phyloP scores from a whole-genome alignment of 2,329 filamentous ascomycete genomes.

The Colletotrichum musicola region DNA sequence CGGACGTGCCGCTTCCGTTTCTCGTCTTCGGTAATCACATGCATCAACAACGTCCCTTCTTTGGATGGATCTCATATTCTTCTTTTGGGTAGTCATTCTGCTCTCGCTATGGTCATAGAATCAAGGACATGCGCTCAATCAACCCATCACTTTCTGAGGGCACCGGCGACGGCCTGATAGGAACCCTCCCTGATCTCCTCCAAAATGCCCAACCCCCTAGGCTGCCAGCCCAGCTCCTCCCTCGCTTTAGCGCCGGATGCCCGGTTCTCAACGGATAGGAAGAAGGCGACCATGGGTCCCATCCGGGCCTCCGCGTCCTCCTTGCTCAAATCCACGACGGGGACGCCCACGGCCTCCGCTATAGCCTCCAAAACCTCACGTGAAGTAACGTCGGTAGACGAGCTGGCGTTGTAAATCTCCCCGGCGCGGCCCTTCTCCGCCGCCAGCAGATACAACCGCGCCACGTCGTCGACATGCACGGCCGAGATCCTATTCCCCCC shows the following conservation, averaged over 20 bases:
- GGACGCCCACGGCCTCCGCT: constrained; percentile 41
- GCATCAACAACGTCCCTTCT: too few species aligned
- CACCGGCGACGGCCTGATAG: constrained; percentile 40
- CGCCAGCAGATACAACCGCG: constrained; percentile 53
- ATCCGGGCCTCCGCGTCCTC: constrained; percentile 44
- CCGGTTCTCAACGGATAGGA: constrained; percentile 50
- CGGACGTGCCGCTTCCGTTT: too few species aligned
- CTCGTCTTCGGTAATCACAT: too few species aligned
- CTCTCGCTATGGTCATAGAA: too few species aligned
- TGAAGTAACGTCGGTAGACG: constrained; percentile 48
- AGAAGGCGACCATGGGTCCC: constrained; percentile 48
- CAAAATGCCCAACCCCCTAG: constrained; percentile 49
- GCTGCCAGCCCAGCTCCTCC: constrained; percentile 54
- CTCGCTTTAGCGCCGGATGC: constrained; percentile 52
- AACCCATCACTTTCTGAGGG: constrained; percentile 30
- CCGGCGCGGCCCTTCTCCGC: constrained; percentile 50
- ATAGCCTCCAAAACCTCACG: constrained; percentile 46
- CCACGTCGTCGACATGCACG: constrained; percentile 59
- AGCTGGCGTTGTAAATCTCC: constrained; percentile 50
- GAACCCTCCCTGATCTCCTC: constrained; percentile 49
- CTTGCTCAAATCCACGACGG: constrained; percentile 40
- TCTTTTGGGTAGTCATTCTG: too few species aligned
- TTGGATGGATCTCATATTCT: too few species aligned
- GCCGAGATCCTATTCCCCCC: constrained; percentile 46
- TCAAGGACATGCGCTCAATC: background rate